Evolutionary conservation across 2,329 filamentous ascomycete species (phyloP).

Genomic region (Aspergillus hortae): DNA sequence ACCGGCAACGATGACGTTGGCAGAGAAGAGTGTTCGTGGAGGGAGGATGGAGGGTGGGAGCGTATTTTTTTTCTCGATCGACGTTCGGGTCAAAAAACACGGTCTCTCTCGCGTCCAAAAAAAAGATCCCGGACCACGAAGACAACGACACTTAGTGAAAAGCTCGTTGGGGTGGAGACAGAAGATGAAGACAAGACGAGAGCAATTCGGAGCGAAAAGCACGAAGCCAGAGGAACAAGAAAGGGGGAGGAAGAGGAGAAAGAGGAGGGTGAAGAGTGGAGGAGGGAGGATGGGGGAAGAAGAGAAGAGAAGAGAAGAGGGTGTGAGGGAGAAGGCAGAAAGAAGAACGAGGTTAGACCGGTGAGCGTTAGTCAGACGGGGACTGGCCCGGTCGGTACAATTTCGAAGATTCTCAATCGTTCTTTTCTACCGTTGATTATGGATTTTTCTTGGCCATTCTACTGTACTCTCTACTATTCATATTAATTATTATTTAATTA

Average conservation of each 20-base stretch:
- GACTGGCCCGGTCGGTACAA: not conserved
- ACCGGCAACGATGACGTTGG: not conserved
- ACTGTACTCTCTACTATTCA: no score
- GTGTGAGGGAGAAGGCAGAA: conserved; percentile 9
- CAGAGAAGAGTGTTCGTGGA: conserved; percentile 11
- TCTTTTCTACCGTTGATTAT: not conserved
- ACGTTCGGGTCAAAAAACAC: conserved; percentile 6
- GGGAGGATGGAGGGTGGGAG: not conserved
- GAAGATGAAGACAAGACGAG: conserved; percentile 15
- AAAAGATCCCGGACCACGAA: conserved; percentile 23
- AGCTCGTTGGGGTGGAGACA: conserved; percentile 39
- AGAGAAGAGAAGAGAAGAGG: conserved; percentile 5
- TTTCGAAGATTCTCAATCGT: not conserved
- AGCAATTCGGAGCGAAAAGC: conserved; percentile 3
- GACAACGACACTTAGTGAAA: conserved; percentile 52
- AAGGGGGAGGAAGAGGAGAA: conserved; percentile 11
- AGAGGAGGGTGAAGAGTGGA: conserved; percentile 33
- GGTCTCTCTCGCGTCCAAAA: conserved; percentile 25
- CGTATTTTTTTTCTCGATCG: conserved; percentile 10
- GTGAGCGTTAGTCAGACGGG: not conserved
- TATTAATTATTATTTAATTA: not conserved
- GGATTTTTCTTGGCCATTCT: not conserved
- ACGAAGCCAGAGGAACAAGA: conserved; percentile 15
- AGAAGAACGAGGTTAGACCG: not conserved
- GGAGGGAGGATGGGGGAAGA: conserved; percentile 36